Conservation (phyloP, 208 protist genomes). For the Acanthamoeba sp. region DNA sequence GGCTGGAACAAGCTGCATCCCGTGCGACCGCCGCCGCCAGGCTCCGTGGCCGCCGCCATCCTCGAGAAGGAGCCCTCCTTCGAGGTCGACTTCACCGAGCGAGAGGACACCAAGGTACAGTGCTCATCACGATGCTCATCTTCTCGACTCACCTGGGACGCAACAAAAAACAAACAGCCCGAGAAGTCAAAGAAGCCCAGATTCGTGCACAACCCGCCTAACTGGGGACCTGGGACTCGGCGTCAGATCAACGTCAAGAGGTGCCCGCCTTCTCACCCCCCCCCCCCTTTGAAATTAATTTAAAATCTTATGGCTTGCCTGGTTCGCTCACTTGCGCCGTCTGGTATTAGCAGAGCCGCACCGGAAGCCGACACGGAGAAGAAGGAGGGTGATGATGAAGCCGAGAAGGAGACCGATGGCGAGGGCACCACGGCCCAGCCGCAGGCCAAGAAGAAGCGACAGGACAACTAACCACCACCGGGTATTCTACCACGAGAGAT, state of each 20-base stretch:
- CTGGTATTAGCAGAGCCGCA: neutral
- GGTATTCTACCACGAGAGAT: no score
- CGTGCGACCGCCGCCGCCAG: neutral
- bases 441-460: conserved; percentile 33
- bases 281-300: neutral
- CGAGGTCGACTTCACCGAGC: conserved; percentile 45
- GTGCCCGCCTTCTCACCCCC: neutral
- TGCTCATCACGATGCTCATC: neutral
- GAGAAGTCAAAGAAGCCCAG: conserved; percentile 45
- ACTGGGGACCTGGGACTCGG: conserved; percentile 70
- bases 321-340: neutral
- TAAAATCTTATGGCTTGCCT: neutral
- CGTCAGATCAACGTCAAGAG: conserved; percentile 73
- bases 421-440: no score
- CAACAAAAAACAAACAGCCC: neutral
- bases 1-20: conserved; percentile 72
- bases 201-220: conserved; percentile 74
- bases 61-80: conserved; percentile 65
- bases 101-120: conserved; percentile 58
- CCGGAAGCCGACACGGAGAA: neutral
- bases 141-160: neutral
- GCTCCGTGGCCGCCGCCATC: conserved; percentile 56
- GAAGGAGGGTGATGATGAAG: neutral
- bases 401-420: conserved; percentile 28
- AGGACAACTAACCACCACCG: neutral